These are phyloP conservation scores for Scheffersomyces ergatensis DNA, from an alignment of 805 yeast species.

Conservation along the genomic window DNA sequence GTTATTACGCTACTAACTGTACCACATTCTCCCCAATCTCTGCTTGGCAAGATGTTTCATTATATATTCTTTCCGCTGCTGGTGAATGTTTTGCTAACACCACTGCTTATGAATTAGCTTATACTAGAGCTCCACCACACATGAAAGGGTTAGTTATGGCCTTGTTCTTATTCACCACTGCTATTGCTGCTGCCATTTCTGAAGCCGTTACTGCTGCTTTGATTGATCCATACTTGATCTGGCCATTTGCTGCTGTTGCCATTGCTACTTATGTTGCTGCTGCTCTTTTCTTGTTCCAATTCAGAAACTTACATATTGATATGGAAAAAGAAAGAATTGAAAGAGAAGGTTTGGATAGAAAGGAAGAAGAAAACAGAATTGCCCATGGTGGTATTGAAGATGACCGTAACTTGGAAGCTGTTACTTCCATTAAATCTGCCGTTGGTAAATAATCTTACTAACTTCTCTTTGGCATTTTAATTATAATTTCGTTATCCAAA, in stretches of 20 bases:
- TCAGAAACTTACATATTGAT: constrained; percentile 36
- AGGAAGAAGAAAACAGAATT: constrained; percentile 2
- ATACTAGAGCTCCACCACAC: constrained; percentile 48
- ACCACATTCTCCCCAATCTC: constrained; percentile 24
- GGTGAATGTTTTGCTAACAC: constrained; percentile 53
- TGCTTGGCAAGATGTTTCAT: constrained; percentile 24
- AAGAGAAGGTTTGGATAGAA: constrained; percentile 16
- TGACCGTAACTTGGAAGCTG: constrained; percentile 19
- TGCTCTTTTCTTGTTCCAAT: constrained; percentile 26
- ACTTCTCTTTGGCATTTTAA: too few species aligned
- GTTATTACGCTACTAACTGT: constrained; percentile 42
- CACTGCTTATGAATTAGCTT: constrained; percentile 55
- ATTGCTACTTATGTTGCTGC: constrained; percentile 32
- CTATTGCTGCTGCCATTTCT: constrained; percentile 47
- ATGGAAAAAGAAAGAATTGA: constrained; percentile 35
- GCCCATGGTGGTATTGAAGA: constrained; percentile 18
- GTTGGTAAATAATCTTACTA: constrained; percentile 26
- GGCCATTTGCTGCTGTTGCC: constrained; percentile 41
- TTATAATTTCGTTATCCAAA: not conserved
- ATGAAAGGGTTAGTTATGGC: constrained; percentile 54
- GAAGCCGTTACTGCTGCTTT: constrained; percentile 41
- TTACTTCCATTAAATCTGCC: constrained; percentile 27
- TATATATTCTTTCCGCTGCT: constrained; percentile 44
- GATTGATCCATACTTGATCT: constrained; percentile 38
- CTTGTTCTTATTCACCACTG: constrained; percentile 40